Conservation (phyloP, 2,329 filamentous ascomycete species). For the Lecanicillium sp. region DNA sequence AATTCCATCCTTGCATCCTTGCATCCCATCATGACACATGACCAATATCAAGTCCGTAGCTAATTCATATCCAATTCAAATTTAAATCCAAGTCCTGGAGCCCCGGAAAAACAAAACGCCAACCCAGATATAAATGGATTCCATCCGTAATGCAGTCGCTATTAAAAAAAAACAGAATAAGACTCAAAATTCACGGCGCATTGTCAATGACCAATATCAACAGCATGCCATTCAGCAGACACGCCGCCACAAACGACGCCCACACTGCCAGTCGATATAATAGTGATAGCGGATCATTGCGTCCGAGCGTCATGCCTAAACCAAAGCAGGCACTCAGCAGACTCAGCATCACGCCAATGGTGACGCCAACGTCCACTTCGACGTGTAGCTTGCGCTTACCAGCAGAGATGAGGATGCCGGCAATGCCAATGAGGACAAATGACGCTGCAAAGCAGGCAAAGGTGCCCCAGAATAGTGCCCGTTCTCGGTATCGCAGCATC, state of each 20-base stretch:
- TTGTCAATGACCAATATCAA: slow-evolving; percentile 33
- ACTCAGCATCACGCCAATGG: slow-evolving; percentile 60
- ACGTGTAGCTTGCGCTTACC: slow-evolving; percentile 57
- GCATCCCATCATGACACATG: no score
- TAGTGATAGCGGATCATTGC: slow-evolving; percentile 34
- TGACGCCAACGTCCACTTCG: slow-evolving; percentile 67
- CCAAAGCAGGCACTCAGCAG: slow-evolving; percentile 55
- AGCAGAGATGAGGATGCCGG: slow-evolving; percentile 57
- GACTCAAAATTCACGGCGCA: slow-evolving; percentile 18
- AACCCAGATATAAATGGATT: no score
- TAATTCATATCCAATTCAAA: no score
- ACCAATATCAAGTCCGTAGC: no score
- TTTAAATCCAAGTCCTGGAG: no score
- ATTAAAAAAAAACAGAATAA: not conserved
- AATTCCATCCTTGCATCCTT: no score
- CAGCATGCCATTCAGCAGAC: slow-evolving; percentile 35
- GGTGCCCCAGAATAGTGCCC: slow-evolving; percentile 45
- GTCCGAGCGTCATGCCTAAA: slow-evolving; percentile 49
- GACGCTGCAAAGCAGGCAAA: slow-evolving; percentile 49
- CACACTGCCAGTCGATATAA: slow-evolving; percentile 33
- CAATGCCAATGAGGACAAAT: slow-evolving; percentile 55
- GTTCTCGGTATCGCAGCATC: slow-evolving; percentile 41
- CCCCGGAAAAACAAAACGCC: no score
- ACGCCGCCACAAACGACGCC: slow-evolving; percentile 26
- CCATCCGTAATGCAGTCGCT: no score